Evolutionary conservation across 306 rosid genomes (phyloP), one percentile per base, ranked within the genome.

Genomic region (Glycyrrhiza uralensis): DNA sequence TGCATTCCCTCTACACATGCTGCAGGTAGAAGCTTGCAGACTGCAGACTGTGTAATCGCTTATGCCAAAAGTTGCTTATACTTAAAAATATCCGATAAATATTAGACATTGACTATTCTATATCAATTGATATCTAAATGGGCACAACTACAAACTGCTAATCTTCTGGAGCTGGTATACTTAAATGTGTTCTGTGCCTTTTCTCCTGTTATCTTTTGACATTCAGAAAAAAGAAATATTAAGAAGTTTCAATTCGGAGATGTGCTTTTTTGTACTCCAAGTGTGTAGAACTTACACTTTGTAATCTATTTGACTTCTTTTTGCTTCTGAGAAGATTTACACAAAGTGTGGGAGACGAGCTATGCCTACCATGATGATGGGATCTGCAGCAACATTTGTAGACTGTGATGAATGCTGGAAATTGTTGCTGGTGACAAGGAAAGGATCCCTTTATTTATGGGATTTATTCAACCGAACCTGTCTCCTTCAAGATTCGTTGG

Each of bases 371-470:
- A 92, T 92, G 98, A 87, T 93, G 92, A 77, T 85, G 88, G 98
- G 97, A 62, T 88, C 98, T 69, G 96, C 98, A 30, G 90, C 98
- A 49, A 88, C 93, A 57, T 93, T 93, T 81, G 80, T 93, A 49
- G 98, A 93, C 50, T 93, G 98, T 19, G 98, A 93, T 15, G 96
- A 93, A 76, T 82, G 80, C 83, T 93, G 98, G 98, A 93, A 83
- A 74, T 76, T 93, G 84, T 83, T 93, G 73, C 74, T 95, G 85
- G 97, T 95, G 80, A 91, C 99, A 60, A 88, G 90, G 72, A 92
- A 87, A 78, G 97, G 99, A 41, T 85, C 92, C 42, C 72, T 95
- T 58, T 89, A 86, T 69, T 69, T 95, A 20, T 95, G 99, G 99
- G 99, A 95, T 83, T 74, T 95, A 51, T 86, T 88, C 77, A 91